A percentile compares a stretch with the other conserved stretches of the same genome.
These are phyloP conservation scores for Guadua angustifolia DNA, from an alignment of 176 grass and related monocot species.

Conservation along the genomic window DNA sequence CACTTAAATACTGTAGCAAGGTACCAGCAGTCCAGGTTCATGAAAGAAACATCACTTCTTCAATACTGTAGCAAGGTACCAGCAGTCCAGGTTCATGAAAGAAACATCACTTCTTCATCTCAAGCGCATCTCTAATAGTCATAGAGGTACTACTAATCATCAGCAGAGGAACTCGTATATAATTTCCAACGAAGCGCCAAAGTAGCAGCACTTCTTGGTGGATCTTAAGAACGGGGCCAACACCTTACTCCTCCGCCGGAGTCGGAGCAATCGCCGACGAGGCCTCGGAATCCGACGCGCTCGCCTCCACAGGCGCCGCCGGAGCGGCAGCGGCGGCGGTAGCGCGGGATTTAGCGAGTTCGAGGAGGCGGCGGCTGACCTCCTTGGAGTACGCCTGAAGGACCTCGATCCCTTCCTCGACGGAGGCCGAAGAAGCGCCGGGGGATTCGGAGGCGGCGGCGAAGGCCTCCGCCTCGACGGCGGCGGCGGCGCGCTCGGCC, in stretches of 20 bases:
- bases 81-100: slow-evolving; percentile 24
- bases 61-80: not conserved
- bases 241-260: slow-evolving; percentile 47
- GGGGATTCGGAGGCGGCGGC: slow-evolving; percentile 50
- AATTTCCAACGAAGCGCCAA: slow-evolving; percentile 47
- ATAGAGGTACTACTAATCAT: slow-evolving; percentile 24
- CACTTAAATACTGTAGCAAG: slow-evolving; percentile 25
- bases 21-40: slow-evolving; percentile 36
- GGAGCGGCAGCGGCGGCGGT: not conserved
- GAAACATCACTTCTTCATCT: slow-evolving; percentile 44
- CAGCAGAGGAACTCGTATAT: slow-evolving; percentile 23
- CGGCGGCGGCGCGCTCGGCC: slow-evolving; percentile 53
- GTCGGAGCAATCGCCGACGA: slow-evolving; percentile 15
- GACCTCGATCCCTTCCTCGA: slow-evolving; percentile 80
- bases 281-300: slow-evolving; percentile 32
- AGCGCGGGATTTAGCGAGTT: slow-evolving; percentile 63
- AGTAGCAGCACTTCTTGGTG: slow-evolving; percentile 44
- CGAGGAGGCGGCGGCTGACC: slow-evolving; percentile 77
- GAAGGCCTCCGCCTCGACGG: slow-evolving; percentile 77
- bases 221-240: slow-evolving; percentile 30
- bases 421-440: slow-evolving; percentile 37
- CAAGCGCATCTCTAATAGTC: slow-evolving; percentile 37
- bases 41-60: slow-evolving; percentile 44
- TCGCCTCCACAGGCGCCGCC: slow-evolving; percentile 16
- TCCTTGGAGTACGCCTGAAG: slow-evolving; percentile 89